Evolutionary conservation across 371 early-diverging fungal species (phyloP).

Genomic region (Paramicrosporidium saccamoebae): DNA sequence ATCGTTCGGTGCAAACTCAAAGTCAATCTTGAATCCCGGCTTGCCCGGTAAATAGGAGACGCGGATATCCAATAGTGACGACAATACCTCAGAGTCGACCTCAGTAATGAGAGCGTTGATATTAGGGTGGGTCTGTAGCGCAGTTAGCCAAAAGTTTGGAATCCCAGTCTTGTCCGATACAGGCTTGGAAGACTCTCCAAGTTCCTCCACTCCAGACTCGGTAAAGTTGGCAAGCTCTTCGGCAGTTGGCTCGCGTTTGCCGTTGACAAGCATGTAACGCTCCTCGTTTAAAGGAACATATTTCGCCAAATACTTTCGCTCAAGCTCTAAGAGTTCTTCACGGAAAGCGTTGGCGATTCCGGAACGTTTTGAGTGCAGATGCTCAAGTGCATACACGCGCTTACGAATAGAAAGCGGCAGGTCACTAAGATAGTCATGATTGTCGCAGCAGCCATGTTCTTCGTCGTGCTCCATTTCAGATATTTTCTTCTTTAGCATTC

Average conservation of each 20-base stretch:
- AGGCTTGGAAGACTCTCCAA: not conserved
- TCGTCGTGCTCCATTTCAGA: too few species aligned
- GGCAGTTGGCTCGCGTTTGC: constrained; percentile 46
- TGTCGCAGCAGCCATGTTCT: too few species aligned
- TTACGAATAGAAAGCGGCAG: constrained; percentile 32
- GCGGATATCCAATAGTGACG: constrained; percentile 46
- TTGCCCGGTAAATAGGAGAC: constrained; percentile 36
- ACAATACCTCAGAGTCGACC: constrained; percentile 46
- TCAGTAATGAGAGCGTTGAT: constrained; percentile 49
- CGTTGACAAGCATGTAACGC: constrained; percentile 33
- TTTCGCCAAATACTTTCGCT: constrained; percentile 53
- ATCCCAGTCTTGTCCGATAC: constrained; percentile 17
- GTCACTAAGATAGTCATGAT: too few species aligned
- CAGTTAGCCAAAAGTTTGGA: constrained; percentile 75
- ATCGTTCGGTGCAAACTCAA: constrained; percentile 50
- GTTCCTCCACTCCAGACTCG: too few species aligned
- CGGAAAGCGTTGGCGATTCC: constrained; percentile 47
- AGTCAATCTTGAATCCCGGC: constrained; percentile 71
- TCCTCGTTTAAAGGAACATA: constrained; percentile 56
- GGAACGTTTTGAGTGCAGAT: constrained; percentile 38
- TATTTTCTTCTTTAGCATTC: too few species aligned
- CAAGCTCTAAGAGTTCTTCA: constrained; percentile 52
- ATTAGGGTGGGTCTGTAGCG: constrained; percentile 42
- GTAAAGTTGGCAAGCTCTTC: constrained; percentile 29
- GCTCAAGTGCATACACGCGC: constrained; percentile 44